phyloP scores from a whole-genome alignment of 768 basidiomycete genomes.

The Omphalotus guepiniiformis region DNA sequence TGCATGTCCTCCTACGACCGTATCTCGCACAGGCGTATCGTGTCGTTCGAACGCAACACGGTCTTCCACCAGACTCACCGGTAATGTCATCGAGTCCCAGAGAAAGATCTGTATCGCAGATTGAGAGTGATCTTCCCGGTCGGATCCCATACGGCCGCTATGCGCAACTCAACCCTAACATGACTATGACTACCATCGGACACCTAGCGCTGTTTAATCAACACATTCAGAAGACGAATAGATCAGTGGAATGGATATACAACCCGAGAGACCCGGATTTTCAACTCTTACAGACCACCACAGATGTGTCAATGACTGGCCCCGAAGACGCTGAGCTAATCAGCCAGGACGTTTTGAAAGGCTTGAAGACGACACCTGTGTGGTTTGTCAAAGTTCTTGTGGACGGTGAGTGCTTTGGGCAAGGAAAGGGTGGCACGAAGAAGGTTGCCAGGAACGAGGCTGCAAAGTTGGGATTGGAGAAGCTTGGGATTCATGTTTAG shows the following conservation, averaged over 20 bases:
- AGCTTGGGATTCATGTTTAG: conserved; percentile 53
- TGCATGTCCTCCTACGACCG: conserved; percentile 57
- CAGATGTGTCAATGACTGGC: neutral
- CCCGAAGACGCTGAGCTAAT: neutral
- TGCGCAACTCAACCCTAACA: conserved; percentile 5
- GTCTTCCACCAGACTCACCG: conserved; percentile 43
- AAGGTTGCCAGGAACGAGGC: conserved; percentile 79
- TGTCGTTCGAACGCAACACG: conserved; percentile 61
- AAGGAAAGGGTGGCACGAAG: conserved; percentile 70
- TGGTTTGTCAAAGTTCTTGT: conserved; percentile 69
- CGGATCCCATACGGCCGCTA: neutral
- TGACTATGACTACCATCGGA: conserved; percentile 37
- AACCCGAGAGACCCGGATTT: conserved; percentile 31
- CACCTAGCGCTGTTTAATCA: conserved; percentile 83
- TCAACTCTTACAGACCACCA: too few relatives aligned
- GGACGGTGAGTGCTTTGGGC: conserved; percentile 54
- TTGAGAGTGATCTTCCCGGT: neutral
- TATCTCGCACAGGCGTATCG: conserved; percentile 61
- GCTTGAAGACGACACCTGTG: conserved; percentile 65
- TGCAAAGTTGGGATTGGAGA: conserved; percentile 66
- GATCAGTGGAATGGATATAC: conserved; percentile 69
- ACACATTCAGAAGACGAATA: conserved; percentile 54
- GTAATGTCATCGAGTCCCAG: conserved; percentile 14
- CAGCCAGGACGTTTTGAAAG: conserved; percentile 23
- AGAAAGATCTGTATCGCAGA: conserved; percentile 7